Evolutionary conservation across 1,139 yeast genomes (phyloP), one percentile per base, ranked within the genome.

Genomic region (Sugiyamaella castrensis): DNA sequence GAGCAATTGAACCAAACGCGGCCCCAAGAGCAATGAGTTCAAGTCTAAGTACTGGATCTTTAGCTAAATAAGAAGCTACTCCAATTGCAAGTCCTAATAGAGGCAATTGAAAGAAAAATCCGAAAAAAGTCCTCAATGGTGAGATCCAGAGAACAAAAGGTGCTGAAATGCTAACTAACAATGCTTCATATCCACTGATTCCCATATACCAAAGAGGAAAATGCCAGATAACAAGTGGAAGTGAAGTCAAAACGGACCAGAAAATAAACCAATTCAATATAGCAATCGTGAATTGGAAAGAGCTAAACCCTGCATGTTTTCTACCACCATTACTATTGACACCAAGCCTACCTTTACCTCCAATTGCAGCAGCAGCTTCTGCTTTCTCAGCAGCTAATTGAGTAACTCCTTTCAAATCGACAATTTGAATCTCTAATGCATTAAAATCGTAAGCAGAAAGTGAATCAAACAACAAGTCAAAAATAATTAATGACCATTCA

Each of bases 191-290:
- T 3, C 98, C 98, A 2, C 96, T 85, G 50, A 92, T 84, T 8
- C 98, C 98, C 98, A 92, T 89, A 64, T 85, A 80, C 98, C 98
- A 92, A 54, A 92, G 74, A 13, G 98, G 98, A 74, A 92, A 92
- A 71, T 87, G 88, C 98, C 98, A 92, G 44, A 92, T 83, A 62
- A 94, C 81, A 51, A 94, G 76, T 46, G 89, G 85, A 54, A 92
- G 72, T 0, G 96, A 79, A 1, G 98, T 85, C 43, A 81, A 59
- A 15, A 84, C 82, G 0, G 97, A 76, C 96, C 97, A 92, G 65
- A 87, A 87, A 51, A 87, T 74, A 64, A 80, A 84, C 5, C 62
- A 65, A 54, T 69, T 68, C 50, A 60, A 43, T 12, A 61, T 55
- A 15, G 65, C 60, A 8, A 67, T 57, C 24, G 57, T 46, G 48